Evolutionary conservation across 352 stramenopile species (phyloP), one percentile per base, ranked within the genome.

Genomic region (Thraustotheca clavata): DNA sequence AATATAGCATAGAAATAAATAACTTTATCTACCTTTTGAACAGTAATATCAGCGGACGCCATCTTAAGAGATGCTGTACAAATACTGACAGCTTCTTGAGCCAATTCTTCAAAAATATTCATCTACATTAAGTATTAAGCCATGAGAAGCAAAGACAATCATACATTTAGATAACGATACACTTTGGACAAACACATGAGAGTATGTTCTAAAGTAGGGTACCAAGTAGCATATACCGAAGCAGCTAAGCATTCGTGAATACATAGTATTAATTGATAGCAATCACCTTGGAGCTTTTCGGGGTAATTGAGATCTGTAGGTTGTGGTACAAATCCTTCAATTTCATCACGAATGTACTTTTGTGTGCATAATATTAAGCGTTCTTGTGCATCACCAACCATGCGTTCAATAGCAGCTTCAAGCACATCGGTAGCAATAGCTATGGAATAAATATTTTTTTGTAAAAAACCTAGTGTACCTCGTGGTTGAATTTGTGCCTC

Each of bases 161-260:
- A 11, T 71, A 89, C 80, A 63, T 93, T 87, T 29, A 94, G 76
- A 33, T 84, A 90, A 43, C 84, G 82, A 62, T 94, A 94, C 8
- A 89, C 77, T 62, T 91, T 89, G 26, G 84, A 91, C n/a, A 94
- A 57, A 66, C 80, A 91, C 59, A 88, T 72, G n/a, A 94, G 52
- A 12, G 84, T 94, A 66, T 87, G 79, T 70, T 94, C 82, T 1
- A 94, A 73, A 18, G 84, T 73, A 12, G 84, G 84, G 67, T 91
- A 94, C 84, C 84, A 94, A 18, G 81, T 90, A 6, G 82, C 76
- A 67, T 94, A 94, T 31, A 91, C 68, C n/a, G 39, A 67, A 26
- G 65, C 66, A 0, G 73, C 49, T 22, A 74, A 33, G 5, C 71
- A n/a, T 60, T 35, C 67, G 67, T n/a, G 5, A 60, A 2, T 9